A percentile compares a stretch with the other conserved stretches of the same genome.
These are phyloP conservation scores for Ambrosiella xylebori DNA, from an alignment of 2,329 filamentous ascomycete species.

Conservation along the genomic window DNA sequence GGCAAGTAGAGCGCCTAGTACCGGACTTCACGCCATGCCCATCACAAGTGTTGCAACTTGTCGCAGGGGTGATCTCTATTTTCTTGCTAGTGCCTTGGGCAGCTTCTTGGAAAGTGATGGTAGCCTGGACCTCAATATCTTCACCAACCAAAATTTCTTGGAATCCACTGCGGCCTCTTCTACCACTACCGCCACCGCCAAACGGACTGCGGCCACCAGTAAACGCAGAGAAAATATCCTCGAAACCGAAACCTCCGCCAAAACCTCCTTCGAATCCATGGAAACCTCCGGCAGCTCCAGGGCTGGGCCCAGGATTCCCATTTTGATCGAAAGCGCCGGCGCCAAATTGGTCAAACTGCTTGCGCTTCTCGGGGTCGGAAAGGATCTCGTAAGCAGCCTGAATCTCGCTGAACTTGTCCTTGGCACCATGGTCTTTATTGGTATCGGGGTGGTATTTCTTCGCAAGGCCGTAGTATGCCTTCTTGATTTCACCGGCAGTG, in stretches of 20 bases:
- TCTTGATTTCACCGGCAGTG: constrained; percentile 82
- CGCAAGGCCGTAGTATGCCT: constrained; percentile 90
- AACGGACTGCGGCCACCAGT: constrained; percentile 39
- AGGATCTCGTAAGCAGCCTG: constrained; percentile 89
- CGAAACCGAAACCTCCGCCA: constrained; percentile 77
- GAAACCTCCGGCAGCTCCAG: constrained; percentile 39
- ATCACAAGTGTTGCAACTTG: constrained; percentile 63
- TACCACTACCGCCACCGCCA: constrained; percentile 33
- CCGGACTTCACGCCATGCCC: constrained; percentile 77
- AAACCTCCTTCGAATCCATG: constrained; percentile 48
- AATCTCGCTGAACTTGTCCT: constrained; percentile 86
- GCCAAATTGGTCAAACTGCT: constrained; percentile 82
- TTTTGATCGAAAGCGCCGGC: constrained; percentile 72
- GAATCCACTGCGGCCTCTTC: constrained; percentile 44
- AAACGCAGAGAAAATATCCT: constrained; percentile 87
- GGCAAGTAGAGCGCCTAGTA: constrained; percentile 54
- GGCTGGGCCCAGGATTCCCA: constrained; percentile 29
- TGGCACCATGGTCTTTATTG: constrained; percentile 85
- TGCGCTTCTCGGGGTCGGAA: constrained; percentile 81
- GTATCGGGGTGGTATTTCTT: constrained; percentile 98
- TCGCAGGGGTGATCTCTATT: constrained; percentile 69
- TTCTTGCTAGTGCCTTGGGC: constrained; percentile 81
- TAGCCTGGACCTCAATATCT: constrained; percentile 86
- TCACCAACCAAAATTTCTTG: constrained; percentile 79
- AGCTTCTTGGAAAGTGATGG: constrained; percentile 88